Evolutionary conservation across 2,329 filamentous ascomycete species (phyloP), one percentile per base, ranked within the genome.

Genomic region (Calycina marina): DNA sequence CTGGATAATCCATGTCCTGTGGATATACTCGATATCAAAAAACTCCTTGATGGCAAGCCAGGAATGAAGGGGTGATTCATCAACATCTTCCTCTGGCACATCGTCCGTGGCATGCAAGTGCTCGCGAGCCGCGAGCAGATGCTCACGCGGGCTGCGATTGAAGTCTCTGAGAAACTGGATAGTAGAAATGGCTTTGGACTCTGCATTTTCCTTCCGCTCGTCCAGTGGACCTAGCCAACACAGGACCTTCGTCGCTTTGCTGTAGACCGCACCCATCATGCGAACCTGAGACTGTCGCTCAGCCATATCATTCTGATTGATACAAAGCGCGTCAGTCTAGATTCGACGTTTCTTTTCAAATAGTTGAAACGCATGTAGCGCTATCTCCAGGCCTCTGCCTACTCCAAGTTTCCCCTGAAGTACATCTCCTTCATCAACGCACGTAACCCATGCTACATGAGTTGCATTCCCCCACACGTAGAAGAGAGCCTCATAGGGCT

Each of bases 1-100:
- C 34, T 60, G 56, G 1, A 60, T 49, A 4, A 59, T 50, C 57
- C 57, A 59, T 0, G 53, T 43, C 3, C 54, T 44, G 9, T 47
- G 50, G 29, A 60, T 56, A 52, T 56, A 60, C 1, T 38, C 40
- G 8, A 56, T 39, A 24, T 53, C 47, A 46, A 59, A 57, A 2
- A 60, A 37, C n/a, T 44, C 36, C 5, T 53, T 36, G 1, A 59
- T 34, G 0, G 51, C 44, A 5, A 37, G 35, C 57, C 56, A 59
- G 14, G 36, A 31, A 4, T 33, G 11, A 12, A 30, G 35, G 14
- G 33, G 18, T 12, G 29, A 10, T 12, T 24, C 34, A 16, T 36
- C 28, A 9, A 18, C 29, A 12, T 36, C 30, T 16, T 35, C 34
- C n/a, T n/a, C n/a, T 11, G 11, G 25, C 14, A 16, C 13, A 12